These are phyloP conservation scores for Hypoxylon intermedium DNA, from an alignment of 495 filamentous ascomycete species.

Conservation along the genomic window DNA sequence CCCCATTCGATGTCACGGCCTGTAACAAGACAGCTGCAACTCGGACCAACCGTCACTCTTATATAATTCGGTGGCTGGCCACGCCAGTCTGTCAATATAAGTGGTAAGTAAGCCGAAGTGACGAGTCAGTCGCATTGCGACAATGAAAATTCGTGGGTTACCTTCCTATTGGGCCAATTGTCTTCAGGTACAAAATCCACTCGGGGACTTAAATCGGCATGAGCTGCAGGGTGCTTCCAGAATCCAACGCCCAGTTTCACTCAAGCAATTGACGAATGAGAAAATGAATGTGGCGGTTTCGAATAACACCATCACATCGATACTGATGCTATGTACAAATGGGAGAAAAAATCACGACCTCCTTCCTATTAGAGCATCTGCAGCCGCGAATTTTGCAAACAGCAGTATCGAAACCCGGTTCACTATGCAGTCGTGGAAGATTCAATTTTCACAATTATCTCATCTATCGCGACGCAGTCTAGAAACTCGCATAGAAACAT, in stretches of 20 bases:
- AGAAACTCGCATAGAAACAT: not conserved
- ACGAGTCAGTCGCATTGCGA: constrained; percentile 15
- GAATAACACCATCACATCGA: constrained; percentile 24
- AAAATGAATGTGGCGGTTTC: constrained; percentile 27
- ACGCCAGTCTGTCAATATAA: not conserved
- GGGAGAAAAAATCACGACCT: not conserved
- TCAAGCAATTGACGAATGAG: constrained; percentile 21
- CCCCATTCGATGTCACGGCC: constrained; percentile 10
- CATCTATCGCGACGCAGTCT: too few relatives aligned
- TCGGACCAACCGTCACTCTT: not conserved
- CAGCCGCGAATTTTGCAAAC: not conserved
- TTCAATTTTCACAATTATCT: not conserved
- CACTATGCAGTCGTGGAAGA: too few relatives aligned
- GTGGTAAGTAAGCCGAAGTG: constrained; percentile 12
- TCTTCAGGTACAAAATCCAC: constrained; percentile 4
- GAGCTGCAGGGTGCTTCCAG: constrained; percentile 14
- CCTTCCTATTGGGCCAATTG: constrained; percentile 12
- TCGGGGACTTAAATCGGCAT: constrained; percentile 2
- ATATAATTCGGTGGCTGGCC: constrained; percentile 20
- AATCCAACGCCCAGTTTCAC: constrained; percentile 24
- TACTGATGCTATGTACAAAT: constrained; percentile 10
- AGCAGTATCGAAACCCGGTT: not conserved
- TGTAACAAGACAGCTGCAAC: constrained; percentile 13
- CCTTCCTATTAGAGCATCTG: constrained; percentile 15
- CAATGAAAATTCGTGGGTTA: not conserved